These are phyloP conservation scores for Mycena sanguinolenta DNA, from an alignment of 768 basidiomycete species.

Conservation along the genomic window DNA sequence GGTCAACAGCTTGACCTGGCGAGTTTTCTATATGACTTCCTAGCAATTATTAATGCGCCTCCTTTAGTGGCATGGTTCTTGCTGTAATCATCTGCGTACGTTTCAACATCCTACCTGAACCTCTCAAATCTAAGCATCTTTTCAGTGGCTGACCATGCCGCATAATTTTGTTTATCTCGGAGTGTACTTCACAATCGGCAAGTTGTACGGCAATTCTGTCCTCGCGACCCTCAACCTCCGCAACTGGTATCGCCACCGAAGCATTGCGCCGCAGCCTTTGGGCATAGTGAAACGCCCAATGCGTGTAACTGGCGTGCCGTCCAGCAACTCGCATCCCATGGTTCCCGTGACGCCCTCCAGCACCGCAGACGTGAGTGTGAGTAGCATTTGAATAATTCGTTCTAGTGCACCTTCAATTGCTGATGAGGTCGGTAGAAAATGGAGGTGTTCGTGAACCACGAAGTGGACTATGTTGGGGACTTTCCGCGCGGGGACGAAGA, in stretches of 20 bases:
- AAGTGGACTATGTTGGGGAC: slow-evolving; percentile 13
- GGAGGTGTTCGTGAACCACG: slow-evolving; percentile 16
- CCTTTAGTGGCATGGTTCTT: slow-evolving; percentile 27
- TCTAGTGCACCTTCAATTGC: not conserved
- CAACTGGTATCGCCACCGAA: slow-evolving; percentile 36
- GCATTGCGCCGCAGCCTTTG: slow-evolving; percentile 20
- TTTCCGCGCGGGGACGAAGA: slow-evolving; percentile 7
- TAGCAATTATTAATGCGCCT: not conserved
- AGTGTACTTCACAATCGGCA: slow-evolving; percentile 27
- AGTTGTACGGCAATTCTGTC: no score
- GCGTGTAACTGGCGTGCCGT: not conserved
- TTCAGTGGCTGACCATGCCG: slow-evolving; percentile 33
- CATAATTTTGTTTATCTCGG: slow-evolving; percentile 32
- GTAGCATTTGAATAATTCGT: no score
- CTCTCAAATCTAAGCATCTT: not conserved
- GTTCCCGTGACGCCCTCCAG: not conserved
- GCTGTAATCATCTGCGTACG: slow-evolving; percentile 26
- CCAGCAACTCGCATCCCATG: not conserved
- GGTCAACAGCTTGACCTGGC: slow-evolving; percentile 17
- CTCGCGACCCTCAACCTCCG: slow-evolving; percentile 35
- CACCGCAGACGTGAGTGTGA: not conserved
- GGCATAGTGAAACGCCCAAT: slow-evolving; percentile 22
- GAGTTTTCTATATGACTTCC: not conserved
- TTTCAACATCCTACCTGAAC: not conserved
- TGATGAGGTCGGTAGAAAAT: slow-evolving; percentile 16